Evolutionary conservation across 2,329 filamentous ascomycete species (phyloP), one percentile per base, ranked within the genome.

Genomic region (Fusarium sp.): DNA sequence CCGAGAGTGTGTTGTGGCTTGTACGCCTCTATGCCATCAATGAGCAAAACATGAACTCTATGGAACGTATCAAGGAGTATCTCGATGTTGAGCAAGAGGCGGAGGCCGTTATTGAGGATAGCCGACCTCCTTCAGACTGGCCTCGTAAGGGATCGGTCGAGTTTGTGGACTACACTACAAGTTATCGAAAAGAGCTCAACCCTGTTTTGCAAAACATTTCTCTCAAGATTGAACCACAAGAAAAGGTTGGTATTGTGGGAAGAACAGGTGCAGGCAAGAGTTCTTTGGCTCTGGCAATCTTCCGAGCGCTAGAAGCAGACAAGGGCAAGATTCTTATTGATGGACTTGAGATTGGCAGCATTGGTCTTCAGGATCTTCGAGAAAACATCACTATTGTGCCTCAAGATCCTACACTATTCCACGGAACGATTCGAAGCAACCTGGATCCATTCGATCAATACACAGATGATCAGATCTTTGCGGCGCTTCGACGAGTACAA

Each of bases 31-130:
- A 99, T 80, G 92, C 95, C 1, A 90, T 93, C 78, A 98, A 98
- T 77, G 96, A 99, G 83, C 96, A 99, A 82, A 98, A 98, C 82
- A 98, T 99, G 96, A 99, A 99, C 82, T 95, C 95, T 5, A 95
- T 98, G 52, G 96, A 99, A 83, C 93, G 96, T 77, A 92, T 99
- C 78, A 97, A 97, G 84, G 96, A 99, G 80, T 99, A 98, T 78
- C 88, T 98, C 38, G 94, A 98, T 46, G 93, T 99, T 2, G 95
- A 98, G 75, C 95, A 98, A 80, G 96, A 99, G 82, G 95, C 96
- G 2, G 85, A 88, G 1, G 86, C 93, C 2, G 85, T 97, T 42
- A 88, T 97, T 42, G 90, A 94, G 59, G 90, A 95, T 64, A 93
- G 90, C 71, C 88, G 93, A 32, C 96, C 96, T 10, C 86, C 92